These are phyloP conservation scores for Metschnikowia rubicola DNA, from an alignment of 805 yeast species.

Conservation along the genomic window DNA sequence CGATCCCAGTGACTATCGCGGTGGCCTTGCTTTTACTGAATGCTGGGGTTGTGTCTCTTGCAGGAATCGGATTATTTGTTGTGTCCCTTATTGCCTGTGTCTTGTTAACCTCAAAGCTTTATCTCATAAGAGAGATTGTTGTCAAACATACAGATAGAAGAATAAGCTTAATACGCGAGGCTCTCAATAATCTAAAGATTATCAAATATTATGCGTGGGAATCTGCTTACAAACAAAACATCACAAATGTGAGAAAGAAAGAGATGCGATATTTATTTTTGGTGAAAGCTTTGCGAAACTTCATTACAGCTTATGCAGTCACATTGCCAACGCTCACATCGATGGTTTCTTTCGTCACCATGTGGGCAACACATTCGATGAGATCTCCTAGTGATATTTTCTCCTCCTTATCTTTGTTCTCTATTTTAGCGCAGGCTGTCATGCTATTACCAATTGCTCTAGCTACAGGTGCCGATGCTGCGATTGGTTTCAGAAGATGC, in stretches of 20 bases:
- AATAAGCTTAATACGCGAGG: constrained; percentile 41
- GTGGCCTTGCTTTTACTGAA: constrained; percentile 32
- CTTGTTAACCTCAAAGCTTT: constrained; percentile 33
- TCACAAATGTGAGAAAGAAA: constrained; percentile 32
- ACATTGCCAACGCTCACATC: constrained; percentile 42
- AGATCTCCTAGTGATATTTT: constrained; percentile 39
- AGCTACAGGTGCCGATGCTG: constrained; percentile 44
- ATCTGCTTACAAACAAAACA: constrained; percentile 35
- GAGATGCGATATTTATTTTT: constrained; percentile 41
- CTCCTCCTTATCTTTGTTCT: constrained; percentile 39
- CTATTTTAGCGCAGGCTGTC: constrained; percentile 42
- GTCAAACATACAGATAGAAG: constrained; percentile 41
- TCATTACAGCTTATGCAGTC: constrained; percentile 43
- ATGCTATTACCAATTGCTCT: constrained; percentile 43
- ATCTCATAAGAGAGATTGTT: constrained; percentile 32
- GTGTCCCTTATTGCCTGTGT: constrained; percentile 34
- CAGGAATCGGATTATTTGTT: constrained; percentile 41
- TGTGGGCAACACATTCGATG: constrained; percentile 44
- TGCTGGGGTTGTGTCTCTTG: constrained; percentile 39
- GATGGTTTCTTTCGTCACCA: constrained; percentile 42
- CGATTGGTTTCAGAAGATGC: constrained; percentile 34
- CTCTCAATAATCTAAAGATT: constrained; percentile 38
- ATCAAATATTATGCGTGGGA: constrained; percentile 49
- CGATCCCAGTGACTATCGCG: constrained; percentile 40
- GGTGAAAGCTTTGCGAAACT: constrained; percentile 40